Evolutionary conservation across 2,329 filamentous ascomycete species (phyloP).

Genomic region (Shiraia bambusicola): DNA sequence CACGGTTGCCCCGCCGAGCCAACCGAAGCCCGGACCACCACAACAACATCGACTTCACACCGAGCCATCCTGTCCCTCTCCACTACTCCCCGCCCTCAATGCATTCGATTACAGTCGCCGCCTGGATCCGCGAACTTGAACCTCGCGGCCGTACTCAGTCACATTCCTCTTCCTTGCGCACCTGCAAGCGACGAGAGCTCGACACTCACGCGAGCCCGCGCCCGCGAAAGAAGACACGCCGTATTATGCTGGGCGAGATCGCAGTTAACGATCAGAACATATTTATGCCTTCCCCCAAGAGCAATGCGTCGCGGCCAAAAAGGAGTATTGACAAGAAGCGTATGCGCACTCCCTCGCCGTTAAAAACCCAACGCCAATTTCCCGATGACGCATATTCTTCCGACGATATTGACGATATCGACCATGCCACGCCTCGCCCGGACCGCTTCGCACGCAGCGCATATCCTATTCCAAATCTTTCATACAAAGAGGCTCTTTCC

Average conservation of each 20-base stretch:
- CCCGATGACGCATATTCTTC: slow-evolving; percentile 12
- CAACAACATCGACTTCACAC: slow-evolving; percentile 11
- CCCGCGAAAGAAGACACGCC: slow-evolving; percentile 11
- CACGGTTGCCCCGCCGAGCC: slow-evolving; percentile 9
- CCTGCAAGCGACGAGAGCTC: slow-evolving; percentile 12
- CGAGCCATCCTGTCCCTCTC: slow-evolving; percentile 12
- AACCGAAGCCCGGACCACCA: slow-evolving; percentile 13
- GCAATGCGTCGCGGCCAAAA: slow-evolving; percentile 4
- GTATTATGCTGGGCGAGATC: slow-evolving; percentile 14
- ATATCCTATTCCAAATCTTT: slow-evolving; percentile 13
- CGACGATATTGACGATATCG: slow-evolving; percentile 6
- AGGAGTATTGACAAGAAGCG: slow-evolving; percentile 15
- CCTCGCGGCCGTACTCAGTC: slow-evolving; percentile 7
- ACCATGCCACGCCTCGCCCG: slow-evolving; percentile 6
- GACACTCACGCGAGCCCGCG: slow-evolving; percentile 10
- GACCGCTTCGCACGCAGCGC: slow-evolving; percentile 5
- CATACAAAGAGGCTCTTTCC: slow-evolving; percentile 10
- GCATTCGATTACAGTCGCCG: slow-evolving; percentile 11
- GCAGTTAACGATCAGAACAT: slow-evolving; percentile 13
- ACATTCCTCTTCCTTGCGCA: slow-evolving; percentile 8
- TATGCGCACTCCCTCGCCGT: slow-evolving; percentile 15
- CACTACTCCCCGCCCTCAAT: slow-evolving; percentile 12
- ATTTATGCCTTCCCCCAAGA: slow-evolving; percentile 1
- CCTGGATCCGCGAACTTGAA: slow-evolving; percentile 15
- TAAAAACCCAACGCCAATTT: slow-evolving; percentile 11